Conservation (phyloP, 2,329 filamentous ascomycete genomes). For the Phyllosticta capitalensis region DNA sequence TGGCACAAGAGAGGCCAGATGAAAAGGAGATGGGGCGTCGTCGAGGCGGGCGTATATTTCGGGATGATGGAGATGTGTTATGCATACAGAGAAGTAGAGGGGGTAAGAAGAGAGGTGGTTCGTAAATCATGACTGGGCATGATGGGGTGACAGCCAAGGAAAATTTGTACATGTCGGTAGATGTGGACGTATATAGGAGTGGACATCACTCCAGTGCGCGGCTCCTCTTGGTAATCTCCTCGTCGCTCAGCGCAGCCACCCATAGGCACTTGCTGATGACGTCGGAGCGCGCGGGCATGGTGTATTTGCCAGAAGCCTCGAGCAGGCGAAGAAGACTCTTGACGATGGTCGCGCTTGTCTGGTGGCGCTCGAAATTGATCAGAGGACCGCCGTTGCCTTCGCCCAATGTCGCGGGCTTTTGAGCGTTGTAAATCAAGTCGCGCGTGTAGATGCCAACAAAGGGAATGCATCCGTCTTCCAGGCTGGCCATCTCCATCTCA, state of each 20-base stretch:
- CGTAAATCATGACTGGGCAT: not conserved
- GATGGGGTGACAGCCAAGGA: not conserved
- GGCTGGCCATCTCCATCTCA: constrained; percentile 64
- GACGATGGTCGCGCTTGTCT: constrained; percentile 64
- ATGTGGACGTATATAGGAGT: not conserved
- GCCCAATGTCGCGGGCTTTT: constrained; percentile 50
- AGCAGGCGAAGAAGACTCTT: constrained; percentile 72
- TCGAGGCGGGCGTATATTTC: not conserved
- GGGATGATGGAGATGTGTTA: not conserved
- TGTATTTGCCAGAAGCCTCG: constrained; percentile 66
- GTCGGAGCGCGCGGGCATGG: constrained; percentile 64
- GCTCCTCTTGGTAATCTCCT: constrained; percentile 48
- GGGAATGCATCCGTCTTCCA: constrained; percentile 67
- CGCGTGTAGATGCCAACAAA: constrained; percentile 77
- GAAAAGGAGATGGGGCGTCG: not conserved
- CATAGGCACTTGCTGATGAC: constrained; percentile 75
- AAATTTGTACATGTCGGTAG: not conserved
- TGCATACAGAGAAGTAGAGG: not conserved
- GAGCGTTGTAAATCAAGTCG: constrained; percentile 71
- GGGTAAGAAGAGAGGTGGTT: not conserved
- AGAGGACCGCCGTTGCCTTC: constrained; percentile 47
- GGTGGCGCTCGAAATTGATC: constrained; percentile 76
- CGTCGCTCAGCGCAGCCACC: constrained; percentile 67
- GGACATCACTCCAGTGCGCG: constrained; percentile 11
- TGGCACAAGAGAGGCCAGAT: not conserved